These are phyloP conservation scores for Jatropha curcas DNA, from an alignment of 345 rosid genomes.

Conservation along the genomic window DNA sequence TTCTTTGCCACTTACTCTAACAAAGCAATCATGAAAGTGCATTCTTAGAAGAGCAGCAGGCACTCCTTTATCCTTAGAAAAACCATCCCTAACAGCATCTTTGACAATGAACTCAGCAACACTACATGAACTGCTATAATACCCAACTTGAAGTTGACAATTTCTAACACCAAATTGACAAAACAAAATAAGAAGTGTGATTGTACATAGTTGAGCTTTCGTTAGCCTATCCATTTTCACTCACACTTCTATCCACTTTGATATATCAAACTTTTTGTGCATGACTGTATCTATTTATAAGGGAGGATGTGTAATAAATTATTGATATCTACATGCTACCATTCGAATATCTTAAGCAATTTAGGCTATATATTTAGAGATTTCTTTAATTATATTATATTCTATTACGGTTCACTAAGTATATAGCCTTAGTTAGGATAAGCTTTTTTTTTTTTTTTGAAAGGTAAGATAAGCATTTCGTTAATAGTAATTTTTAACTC, in stretches of 20 bases:
- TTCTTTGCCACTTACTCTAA: slow-evolving; percentile 32
- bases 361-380: too few species aligned
- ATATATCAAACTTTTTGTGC: too few species aligned
- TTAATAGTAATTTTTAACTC: too few species aligned
- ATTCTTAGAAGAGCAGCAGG: slow-evolving; percentile 54
- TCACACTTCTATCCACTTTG: neutral
- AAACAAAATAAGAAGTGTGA: slow-evolving; percentile 5
- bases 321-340: too few species aligned
- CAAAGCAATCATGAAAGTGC: slow-evolving; percentile 69
- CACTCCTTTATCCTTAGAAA: slow-evolving; percentile 35
- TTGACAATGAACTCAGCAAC: slow-evolving; percentile 49
- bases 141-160: slow-evolving; percentile 48
- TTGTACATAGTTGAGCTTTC: neutral
- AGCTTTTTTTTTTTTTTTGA: too few species aligned
- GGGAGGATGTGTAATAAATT: too few species aligned
- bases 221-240: slow-evolving; percentile 10
- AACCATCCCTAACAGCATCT: slow-evolving; percentile 38
- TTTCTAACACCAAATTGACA: slow-evolving; percentile 14
- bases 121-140: slow-evolving; percentile 35
- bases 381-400: too few species aligned
- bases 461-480: too few species aligned
- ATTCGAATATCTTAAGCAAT: too few species aligned
- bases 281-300: neutral
- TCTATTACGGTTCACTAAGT: too few species aligned
- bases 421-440: too few species aligned